These are phyloP conservation scores for Madurella fahalii DNA, from an alignment of 2,329 filamentous ascomycete species.

Conservation along the genomic window DNA sequence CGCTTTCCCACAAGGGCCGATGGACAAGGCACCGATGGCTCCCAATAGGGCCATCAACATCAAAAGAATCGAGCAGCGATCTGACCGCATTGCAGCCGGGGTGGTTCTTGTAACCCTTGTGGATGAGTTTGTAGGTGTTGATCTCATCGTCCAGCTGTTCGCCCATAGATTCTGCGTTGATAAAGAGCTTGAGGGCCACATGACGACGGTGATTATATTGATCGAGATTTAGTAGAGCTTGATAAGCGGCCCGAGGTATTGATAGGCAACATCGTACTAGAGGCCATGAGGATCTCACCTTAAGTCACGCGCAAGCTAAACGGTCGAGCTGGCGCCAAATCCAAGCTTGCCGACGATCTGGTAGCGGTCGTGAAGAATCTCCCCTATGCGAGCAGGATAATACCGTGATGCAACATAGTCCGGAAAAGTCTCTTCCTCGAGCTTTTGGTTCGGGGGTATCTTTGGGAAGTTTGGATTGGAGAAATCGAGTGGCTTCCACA, in stretches of 20 bases:
- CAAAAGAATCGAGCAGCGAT: not conserved
- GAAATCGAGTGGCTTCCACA: not conserved
- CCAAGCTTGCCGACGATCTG: slow-evolving; percentile 25
- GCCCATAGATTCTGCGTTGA: not conserved
- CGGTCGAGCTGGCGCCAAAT: slow-evolving; percentile 23
- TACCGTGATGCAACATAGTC: slow-evolving; percentile 16
- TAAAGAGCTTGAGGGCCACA: not conserved
- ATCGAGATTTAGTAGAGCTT: not conserved
- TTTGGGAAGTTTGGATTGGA: slow-evolving; percentile 3
- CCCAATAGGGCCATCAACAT: not conserved
- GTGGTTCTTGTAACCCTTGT: not conserved
- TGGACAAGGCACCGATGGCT: not conserved
- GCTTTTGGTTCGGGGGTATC: slow-evolving; percentile 5
- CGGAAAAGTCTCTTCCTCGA: slow-evolving; percentile 23
- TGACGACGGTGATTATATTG: not conserved
- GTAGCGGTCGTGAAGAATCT: slow-evolving; percentile 18
- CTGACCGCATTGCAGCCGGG: not conserved
- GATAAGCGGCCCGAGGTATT: not conserved
- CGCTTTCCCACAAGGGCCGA: not conserved
- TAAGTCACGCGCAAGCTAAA: slow-evolving; percentile 25
- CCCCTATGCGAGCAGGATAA: slow-evolving; percentile 22
- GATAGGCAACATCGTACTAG: too few species aligned
- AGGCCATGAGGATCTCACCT: slow-evolving; percentile 20
- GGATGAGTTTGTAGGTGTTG: not conserved
- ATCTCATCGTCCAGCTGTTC: not conserved